phyloP scores from a whole-genome alignment of 2,329 filamentous ascomycete genomes.

The Xylariaceae sp. region DNA sequence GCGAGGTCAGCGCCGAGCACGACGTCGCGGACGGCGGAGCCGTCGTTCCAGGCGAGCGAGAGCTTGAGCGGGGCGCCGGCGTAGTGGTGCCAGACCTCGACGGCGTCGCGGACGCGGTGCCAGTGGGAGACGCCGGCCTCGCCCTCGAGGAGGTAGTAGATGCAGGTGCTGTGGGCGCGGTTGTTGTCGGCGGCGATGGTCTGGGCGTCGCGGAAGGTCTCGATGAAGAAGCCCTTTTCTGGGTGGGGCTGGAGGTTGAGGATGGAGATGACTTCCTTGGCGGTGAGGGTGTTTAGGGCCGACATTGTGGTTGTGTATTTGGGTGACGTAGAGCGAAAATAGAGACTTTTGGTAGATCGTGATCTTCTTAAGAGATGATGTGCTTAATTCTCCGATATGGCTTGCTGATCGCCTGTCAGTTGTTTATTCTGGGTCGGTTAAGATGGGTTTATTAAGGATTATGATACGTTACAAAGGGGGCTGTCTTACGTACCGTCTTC shows the following conservation, averaged over 20 bases:
- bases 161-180: constrained; percentile 41
- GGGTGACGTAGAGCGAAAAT: not conserved
- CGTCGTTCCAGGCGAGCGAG: constrained; percentile 41
- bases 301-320: not conserved
- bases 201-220: constrained; percentile 41
- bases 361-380: no score
- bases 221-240: constrained; percentile 45
- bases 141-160: constrained; percentile 49
- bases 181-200: not conserved
- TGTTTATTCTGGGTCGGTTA: no score
- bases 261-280: constrained; percentile 39
- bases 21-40: constrained; percentile 33
- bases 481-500: no score
- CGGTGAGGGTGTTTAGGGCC: constrained; percentile 27
- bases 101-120: constrained; percentile 45
- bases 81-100: constrained; percentile 50
- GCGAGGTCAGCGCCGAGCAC: constrained; percentile 40
- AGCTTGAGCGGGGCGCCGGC: constrained; percentile 45
- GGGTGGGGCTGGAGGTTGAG: constrained; percentile 41
- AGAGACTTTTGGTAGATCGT: no score
- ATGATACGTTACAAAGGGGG: no score
- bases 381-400: no score
- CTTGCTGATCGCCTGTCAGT: no score
- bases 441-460: no score
- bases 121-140: constrained; percentile 40